These are phyloP conservation scores for Turnera subulata DNA, from an alignment of 345 rosid genomes.

Conservation along the genomic window DNA sequence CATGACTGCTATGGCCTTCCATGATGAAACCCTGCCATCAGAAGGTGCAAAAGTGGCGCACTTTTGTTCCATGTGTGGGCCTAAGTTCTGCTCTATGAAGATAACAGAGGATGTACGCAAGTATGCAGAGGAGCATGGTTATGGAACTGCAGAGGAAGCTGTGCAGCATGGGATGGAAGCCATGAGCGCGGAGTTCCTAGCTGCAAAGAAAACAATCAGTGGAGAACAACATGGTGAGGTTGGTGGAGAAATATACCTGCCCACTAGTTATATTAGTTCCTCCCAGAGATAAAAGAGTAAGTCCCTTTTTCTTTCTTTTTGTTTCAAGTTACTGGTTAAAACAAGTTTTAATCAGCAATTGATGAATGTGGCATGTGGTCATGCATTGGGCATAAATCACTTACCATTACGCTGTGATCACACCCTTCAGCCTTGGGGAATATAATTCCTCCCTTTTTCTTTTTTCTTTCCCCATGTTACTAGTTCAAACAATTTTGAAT, in stretches of 20 bases:
- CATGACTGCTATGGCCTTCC: constrained; percentile 96
- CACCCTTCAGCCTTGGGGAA: too few species aligned
- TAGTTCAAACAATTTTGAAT: too few species aligned
- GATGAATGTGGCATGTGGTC: too few species aligned
- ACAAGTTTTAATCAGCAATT: not conserved
- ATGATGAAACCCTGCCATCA: constrained; percentile 94
- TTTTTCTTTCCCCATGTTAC: too few species aligned
- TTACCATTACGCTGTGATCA: too few species aligned
- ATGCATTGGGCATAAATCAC: too few species aligned
- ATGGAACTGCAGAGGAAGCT: constrained; percentile 91
- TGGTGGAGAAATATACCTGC: constrained; percentile 95
- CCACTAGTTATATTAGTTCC: constrained; percentile 52
- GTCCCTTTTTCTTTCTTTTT: too few species aligned
- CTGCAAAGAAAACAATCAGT: constrained; percentile 82
- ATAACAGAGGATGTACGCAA: constrained; percentile 96
- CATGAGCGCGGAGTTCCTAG: constrained; percentile 88
- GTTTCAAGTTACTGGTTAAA: not conserved
- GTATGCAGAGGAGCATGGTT: constrained; percentile 96
- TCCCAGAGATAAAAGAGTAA: constrained; percentile 41
- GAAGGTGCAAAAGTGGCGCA: constrained; percentile 99
- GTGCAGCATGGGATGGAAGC: constrained; percentile 82
- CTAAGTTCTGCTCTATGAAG: constrained; percentile 99
- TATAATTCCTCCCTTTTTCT: too few species aligned
- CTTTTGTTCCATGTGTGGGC: constrained; percentile 99
- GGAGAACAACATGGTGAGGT: constrained; percentile 98